Conservation (phyloP, 2,329 filamentous ascomycete species). For the Phoma herbarum region DNA sequence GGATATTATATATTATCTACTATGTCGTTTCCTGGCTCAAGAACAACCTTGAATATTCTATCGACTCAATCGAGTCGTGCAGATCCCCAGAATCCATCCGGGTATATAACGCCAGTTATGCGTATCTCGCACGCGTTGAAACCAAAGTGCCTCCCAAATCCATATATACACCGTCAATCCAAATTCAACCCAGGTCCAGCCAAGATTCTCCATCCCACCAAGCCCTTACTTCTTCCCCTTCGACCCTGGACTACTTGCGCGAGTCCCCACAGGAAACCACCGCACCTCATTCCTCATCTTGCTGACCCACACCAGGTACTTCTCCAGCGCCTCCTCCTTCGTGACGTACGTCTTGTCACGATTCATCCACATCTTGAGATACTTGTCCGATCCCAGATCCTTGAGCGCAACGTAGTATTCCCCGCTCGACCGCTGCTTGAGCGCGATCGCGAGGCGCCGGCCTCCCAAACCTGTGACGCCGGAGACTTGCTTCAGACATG, state of each 20-base stretch:
- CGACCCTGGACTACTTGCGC: conserved; percentile 10
- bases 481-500: conserved; percentile 23
- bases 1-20: background rate
- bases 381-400: conserved; percentile 37
- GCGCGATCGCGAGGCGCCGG: conserved; percentile 30
- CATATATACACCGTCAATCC: background rate
- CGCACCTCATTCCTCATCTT: conserved; percentile 35
- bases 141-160: background rate
- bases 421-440: conserved; percentile 33
- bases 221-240: background rate
- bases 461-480: conserved; percentile 37
- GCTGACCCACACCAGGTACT: conserved; percentile 36
- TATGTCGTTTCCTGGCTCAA: background rate
- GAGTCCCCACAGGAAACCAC: conserved; percentile 33
- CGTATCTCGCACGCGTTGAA: background rate
- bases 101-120: conserved; percentile 18
- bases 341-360: conserved; percentile 34
- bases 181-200: background rate
- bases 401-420: conserved; percentile 42
- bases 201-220: background rate
- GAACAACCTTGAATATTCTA: too few relatives aligned
- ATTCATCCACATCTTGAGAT: conserved; percentile 45
- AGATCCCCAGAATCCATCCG: conserved; percentile 1
- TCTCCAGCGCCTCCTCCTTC: conserved; percentile 36
- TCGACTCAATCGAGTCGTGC: background rate